Evolutionary conservation across 2,329 filamentous ascomycete genomes (phyloP), one percentile per base, ranked within the genome.

Genomic region (Fusarium cyanostomum): DNA sequence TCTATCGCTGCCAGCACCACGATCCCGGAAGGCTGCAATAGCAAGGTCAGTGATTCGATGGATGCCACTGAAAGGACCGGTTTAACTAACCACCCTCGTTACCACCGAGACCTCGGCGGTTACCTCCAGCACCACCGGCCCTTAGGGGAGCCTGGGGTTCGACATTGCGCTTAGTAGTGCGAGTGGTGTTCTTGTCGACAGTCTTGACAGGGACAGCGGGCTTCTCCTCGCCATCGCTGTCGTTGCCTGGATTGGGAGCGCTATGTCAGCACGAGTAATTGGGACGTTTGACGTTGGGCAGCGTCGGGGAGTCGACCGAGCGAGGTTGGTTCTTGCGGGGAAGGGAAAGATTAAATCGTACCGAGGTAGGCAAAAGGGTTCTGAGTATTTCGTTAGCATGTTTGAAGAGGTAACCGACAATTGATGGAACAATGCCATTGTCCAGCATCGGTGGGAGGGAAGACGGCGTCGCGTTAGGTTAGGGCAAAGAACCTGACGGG

Each of bases 291-390:
- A 30, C 30, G 46, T 55, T 64, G 50, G 54, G 52, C 38, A 57
- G 59, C 46, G 43, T 56, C 56, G 56, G 38, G 38, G 37, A 43
- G 52, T 62, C 62, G 64, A 52, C 52, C 59, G 61, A 65, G 57
- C 63, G 59, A 56, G 59, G 57, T 52, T 58, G 52, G 51, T 34
- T 49, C 35, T 56, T 45, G 60, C 41, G 28, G 42, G 59, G 66
- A 55, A 59, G 67, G 58, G 69, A 62, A 66, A 48, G 64, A 42
- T 52, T 67, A 64, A 64, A 70, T 76, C 81, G 75, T 96, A 98
- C 95, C 94, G 87, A 99, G 92, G 84, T 96, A 90, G 87, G 95
- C 94, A 87, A 92, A 98, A 77, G 92, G 89, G 87, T 99, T 99
- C 95, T 98, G 71, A 24, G 8, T n/a, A 33, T n/a, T 18, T 33